These are phyloP conservation scores for Paramecium sexaurelia DNA, from an alignment of 73 alveolate species.

Conservation along the genomic window DNA sequence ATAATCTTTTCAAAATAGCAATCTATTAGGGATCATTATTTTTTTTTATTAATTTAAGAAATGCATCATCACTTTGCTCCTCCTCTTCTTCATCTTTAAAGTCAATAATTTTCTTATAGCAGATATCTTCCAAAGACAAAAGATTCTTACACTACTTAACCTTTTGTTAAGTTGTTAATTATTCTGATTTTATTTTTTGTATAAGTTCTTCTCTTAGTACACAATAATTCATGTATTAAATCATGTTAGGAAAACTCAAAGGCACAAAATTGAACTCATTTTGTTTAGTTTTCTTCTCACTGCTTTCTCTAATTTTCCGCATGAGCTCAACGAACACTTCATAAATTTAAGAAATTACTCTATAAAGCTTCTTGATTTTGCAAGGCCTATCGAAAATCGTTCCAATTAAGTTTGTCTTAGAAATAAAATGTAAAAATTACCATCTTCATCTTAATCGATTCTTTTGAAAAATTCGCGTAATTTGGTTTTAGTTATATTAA, in stretches of 20 bases:
- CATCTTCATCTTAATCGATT: constrained; percentile 60
- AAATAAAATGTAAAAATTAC: not conserved
- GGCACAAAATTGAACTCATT: constrained; percentile 25
- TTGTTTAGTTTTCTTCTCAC: not conserved
- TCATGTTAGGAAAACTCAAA: not conserved
- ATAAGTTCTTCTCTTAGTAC: constrained; percentile 31
- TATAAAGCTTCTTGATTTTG: constrained; percentile 40
- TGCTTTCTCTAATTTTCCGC: constrained; percentile 1
- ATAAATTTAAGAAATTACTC: not conserved
- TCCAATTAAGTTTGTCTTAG: constrained; percentile 41
- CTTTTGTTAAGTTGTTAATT: not conserved
- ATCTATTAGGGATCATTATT: not conserved
- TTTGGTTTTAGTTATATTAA: constrained; percentile 26
- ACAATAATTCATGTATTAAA: constrained; percentile 48
- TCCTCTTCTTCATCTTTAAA: not conserved
- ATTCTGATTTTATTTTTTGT: not conserved
- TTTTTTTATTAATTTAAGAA: not conserved
- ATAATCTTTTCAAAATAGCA: not conserved
- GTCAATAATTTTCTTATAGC: not conserved
- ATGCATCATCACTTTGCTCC: not conserved
- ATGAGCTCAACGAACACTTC: constrained; percentile 55
- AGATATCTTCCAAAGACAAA: constrained; percentile 30
- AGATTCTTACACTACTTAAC: not conserved
- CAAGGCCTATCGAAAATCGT: constrained; percentile 38
- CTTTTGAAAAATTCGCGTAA: constrained; percentile 37